A percentile compares a stretch with the other conserved stretches of the same genome.
phyloP scores from a whole-genome alignment of 495 filamentous ascomycete species.

The Rostrohypoxylon terebratum region DNA sequence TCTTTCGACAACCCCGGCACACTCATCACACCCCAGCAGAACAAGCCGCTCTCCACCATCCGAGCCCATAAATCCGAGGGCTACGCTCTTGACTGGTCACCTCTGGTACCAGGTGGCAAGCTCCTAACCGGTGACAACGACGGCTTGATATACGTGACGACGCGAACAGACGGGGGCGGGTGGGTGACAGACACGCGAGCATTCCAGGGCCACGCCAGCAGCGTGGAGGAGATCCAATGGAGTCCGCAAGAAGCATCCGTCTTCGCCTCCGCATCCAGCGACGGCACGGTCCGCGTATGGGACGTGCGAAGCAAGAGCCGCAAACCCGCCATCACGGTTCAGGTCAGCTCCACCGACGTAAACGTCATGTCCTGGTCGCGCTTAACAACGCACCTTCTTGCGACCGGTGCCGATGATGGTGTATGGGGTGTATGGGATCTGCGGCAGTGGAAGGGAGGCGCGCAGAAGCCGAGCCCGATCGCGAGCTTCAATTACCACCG shows the following conservation, averaged over 20 bases:
- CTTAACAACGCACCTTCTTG: constrained; percentile 86
- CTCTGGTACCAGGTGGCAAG: constrained; percentile 76
- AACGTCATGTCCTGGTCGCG: constrained; percentile 96
- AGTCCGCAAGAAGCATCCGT: constrained; percentile 90
- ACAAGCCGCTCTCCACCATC: constrained; percentile 86
- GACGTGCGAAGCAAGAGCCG: constrained; percentile 90
- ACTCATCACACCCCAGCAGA: constrained; percentile 79
- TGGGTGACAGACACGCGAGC: constrained; percentile 85
- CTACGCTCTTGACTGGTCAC: constrained; percentile 95
- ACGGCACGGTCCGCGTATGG: constrained; percentile 95
- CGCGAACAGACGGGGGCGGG: constrained; percentile 83
- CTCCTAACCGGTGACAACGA: constrained; percentile 92
- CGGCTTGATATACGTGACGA: constrained; percentile 88
- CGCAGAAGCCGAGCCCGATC: constrained; percentile 73
- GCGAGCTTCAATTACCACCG: constrained; percentile 94
- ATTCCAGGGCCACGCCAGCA: constrained; percentile 83
- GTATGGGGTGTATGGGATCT: constrained; percentile 97
- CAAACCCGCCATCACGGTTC: constrained; percentile 84
- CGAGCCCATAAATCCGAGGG: constrained; percentile 93
- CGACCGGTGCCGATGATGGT: constrained; percentile 93
- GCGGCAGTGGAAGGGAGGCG: constrained; percentile 81
- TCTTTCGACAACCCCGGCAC: constrained; percentile 91
- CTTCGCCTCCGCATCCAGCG: constrained; percentile 90
- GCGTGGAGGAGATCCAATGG: constrained; percentile 97
- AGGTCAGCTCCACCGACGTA: constrained; percentile 85